Percentiles rank a stretch among this genome's conserved stretches.
Evolutionary conservation across 139 green algal species (phyloP).

Genomic region (Microglena sp.): DNA sequence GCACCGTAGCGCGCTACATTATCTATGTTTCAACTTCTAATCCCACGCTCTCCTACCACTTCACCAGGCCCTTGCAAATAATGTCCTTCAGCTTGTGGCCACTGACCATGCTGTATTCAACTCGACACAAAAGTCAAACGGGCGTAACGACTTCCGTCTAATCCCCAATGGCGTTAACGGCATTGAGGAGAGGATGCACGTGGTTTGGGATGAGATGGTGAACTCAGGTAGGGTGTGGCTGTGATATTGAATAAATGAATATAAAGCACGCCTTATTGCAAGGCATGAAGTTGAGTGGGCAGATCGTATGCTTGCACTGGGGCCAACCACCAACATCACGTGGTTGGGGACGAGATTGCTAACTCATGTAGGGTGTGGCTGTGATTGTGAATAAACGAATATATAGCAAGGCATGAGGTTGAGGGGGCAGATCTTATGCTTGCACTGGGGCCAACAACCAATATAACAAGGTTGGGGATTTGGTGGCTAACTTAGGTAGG

Average conservation of each 20-base stretch:
- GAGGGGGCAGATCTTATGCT: too few relatives aligned
- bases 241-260: too few relatives aligned
- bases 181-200: slow-evolving; percentile 89
- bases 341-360: too few relatives aligned
- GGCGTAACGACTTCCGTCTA: slow-evolving; percentile 74
- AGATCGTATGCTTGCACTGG: too few relatives aligned
- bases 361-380: too few relatives aligned
- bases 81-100: slow-evolving; percentile 45
- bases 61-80: slow-evolving; percentile 13
- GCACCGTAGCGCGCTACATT: too few relatives aligned
- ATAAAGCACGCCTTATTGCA: too few relatives aligned
- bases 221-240: slow-evolving; percentile 41
- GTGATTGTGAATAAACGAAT: too few relatives aligned
- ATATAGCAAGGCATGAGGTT: too few relatives aligned
- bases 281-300: neutral
- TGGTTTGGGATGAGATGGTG: slow-evolving; percentile 79
- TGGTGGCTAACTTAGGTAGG: slow-evolving; percentile 68
- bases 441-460: too few relatives aligned
- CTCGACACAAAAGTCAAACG: slow-evolving; percentile 74
- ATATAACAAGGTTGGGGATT: slow-evolving; percentile 78
- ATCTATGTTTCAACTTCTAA: neutral
- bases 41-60: too few relatives aligned
- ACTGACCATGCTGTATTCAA: slow-evolving; percentile 93
- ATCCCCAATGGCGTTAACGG: slow-evolving; percentile 97
- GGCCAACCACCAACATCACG: too few relatives aligned